These are phyloP conservation scores for Domatiomyces catenatus DNA, from an alignment of 2,329 filamentous ascomycete species.

Conservation along the genomic window DNA sequence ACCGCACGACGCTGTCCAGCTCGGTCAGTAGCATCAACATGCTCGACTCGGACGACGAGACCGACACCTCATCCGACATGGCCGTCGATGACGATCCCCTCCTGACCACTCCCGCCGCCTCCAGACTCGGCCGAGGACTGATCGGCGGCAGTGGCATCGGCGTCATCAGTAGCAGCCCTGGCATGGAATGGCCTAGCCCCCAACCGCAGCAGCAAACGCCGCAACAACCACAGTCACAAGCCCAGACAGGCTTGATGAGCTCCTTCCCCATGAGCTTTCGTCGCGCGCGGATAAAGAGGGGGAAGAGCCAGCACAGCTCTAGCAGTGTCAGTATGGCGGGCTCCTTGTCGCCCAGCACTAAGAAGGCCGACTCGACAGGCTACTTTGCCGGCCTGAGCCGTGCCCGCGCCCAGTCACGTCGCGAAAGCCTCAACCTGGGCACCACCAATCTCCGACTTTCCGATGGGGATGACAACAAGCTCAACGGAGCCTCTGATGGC, in stretches of 20 bases:
- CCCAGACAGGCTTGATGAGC: slow-evolving; percentile 58
- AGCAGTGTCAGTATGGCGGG: slow-evolving; percentile 56
- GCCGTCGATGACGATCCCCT: slow-evolving; percentile 59
- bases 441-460: slow-evolving; percentile 76
- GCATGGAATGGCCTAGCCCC: slow-evolving; percentile 47
- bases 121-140: slow-evolving; percentile 38
- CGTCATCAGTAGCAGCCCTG: slow-evolving; percentile 33
- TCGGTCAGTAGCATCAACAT: slow-evolving; percentile 69
- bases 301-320: slow-evolving; percentile 48
- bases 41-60: slow-evolving; percentile 65
- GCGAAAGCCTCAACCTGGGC: slow-evolving; percentile 81
- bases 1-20: slow-evolving; percentile 59
- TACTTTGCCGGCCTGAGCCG: slow-evolving; percentile 40
- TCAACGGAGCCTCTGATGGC: slow-evolving; percentile 21
- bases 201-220: slow-evolving; percentile 21
- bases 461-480: slow-evolving; percentile 53
- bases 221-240: slow-evolving; percentile 18
- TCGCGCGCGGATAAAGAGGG: slow-evolving; percentile 41
- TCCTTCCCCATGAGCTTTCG: slow-evolving; percentile 67
- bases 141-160: slow-evolving; percentile 22
- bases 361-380: slow-evolving; percentile 37
- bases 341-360: slow-evolving; percentile 60
- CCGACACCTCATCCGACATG: slow-evolving; percentile 49
- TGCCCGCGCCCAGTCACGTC: slow-evolving; percentile 41
- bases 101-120: slow-evolving; percentile 65